Evolutionary conservation across 805 yeast species (phyloP).

Genomic region (Sugiyamaella smithiae): DNA sequence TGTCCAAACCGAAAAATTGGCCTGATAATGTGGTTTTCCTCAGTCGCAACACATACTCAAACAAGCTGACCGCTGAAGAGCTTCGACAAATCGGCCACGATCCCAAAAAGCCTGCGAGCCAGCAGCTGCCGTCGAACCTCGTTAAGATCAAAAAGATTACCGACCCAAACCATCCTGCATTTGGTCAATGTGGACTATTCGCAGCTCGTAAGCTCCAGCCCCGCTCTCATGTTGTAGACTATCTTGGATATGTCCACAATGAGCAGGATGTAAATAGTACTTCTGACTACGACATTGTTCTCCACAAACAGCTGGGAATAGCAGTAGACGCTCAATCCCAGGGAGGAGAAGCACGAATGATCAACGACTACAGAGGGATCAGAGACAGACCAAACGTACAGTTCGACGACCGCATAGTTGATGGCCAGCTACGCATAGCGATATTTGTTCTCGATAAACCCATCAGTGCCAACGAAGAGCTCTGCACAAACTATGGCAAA

Average conservation of each 20-base stretch:
- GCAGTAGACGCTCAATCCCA: slow-evolving; percentile 22
- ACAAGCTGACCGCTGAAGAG: slow-evolving; percentile 15
- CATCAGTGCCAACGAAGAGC: slow-evolving; percentile 22
- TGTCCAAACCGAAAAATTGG: slow-evolving; percentile 23
- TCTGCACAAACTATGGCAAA: slow-evolving; percentile 26
- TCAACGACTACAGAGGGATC: slow-evolving; percentile 26
- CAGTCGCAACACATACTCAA: slow-evolving; percentile 20
- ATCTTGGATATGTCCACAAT: slow-evolving; percentile 24
- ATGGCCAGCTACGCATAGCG: slow-evolving; percentile 23
- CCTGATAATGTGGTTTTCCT: slow-evolving; percentile 18
- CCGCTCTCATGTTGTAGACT: slow-evolving; percentile 21
- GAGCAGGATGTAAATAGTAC: slow-evolving; percentile 18
- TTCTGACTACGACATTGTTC: slow-evolving; percentile 24
- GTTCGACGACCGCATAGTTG: slow-evolving; percentile 20
- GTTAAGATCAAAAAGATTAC: slow-evolving; percentile 22
- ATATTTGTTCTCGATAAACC: slow-evolving; percentile 20
- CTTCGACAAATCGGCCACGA: slow-evolving; percentile 14
- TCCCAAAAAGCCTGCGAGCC: slow-evolving; percentile 5
- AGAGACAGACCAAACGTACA: slow-evolving; percentile 20
- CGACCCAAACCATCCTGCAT: slow-evolving; percentile 23
- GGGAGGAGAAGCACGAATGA: slow-evolving; percentile 27
- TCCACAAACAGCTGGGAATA: slow-evolving; percentile 18
- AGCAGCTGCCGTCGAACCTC: slow-evolving; percentile 10
- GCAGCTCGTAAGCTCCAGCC: slow-evolving; percentile 22
- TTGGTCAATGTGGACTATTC: slow-evolving; percentile 25